phyloP scores from a whole-genome alignment of 2,329 filamentous ascomycete species.

The Penicillium brevicompactum region DNA sequence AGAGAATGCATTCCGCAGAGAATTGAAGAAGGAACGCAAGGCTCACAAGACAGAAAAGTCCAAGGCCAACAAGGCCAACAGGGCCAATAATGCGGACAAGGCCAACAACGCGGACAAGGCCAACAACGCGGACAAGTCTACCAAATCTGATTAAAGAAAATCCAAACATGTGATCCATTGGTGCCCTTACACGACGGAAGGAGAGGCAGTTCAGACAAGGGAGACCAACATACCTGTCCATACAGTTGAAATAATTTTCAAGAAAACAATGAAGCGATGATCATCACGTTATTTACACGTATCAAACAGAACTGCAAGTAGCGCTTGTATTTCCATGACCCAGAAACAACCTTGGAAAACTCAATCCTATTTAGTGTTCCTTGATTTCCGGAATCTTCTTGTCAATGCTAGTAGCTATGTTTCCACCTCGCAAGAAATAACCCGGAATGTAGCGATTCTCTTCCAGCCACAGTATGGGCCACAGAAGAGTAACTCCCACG shows the following conservation, averaged over 20 bases:
- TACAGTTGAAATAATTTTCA: not conserved
- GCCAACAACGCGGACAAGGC: not conserved
- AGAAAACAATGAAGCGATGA: not conserved
- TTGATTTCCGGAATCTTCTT: slow-evolving; percentile 29
- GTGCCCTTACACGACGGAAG: not conserved
- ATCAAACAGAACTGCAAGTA: not conserved
- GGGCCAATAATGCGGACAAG: not conserved
- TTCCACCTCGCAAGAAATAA: slow-evolving; percentile 25
- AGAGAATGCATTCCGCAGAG: slow-evolving; percentile 55
- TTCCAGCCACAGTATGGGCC: slow-evolving; percentile 55
- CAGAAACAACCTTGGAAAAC: not conserved
- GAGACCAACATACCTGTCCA: not conserved
- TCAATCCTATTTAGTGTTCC: slow-evolving; percentile 8
- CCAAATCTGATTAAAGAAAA: not conserved
- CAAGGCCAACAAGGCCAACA: not conserved
- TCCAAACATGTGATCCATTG: not conserved
- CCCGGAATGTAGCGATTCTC: slow-evolving; percentile 39
- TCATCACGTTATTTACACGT: not conserved
- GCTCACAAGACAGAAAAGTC: slow-evolving; percentile 1
- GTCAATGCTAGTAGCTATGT: slow-evolving; percentile 27
- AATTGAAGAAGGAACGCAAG: slow-evolving; percentile 30
- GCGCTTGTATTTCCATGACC: not conserved
- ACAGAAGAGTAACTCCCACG: slow-evolving; percentile 55
- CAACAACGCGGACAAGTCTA: not conserved
- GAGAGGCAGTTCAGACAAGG: not conserved